Evolutionary conservation across 2,329 filamentous ascomycete genomes (phyloP).

Genomic region (Drechslera avenae): DNA sequence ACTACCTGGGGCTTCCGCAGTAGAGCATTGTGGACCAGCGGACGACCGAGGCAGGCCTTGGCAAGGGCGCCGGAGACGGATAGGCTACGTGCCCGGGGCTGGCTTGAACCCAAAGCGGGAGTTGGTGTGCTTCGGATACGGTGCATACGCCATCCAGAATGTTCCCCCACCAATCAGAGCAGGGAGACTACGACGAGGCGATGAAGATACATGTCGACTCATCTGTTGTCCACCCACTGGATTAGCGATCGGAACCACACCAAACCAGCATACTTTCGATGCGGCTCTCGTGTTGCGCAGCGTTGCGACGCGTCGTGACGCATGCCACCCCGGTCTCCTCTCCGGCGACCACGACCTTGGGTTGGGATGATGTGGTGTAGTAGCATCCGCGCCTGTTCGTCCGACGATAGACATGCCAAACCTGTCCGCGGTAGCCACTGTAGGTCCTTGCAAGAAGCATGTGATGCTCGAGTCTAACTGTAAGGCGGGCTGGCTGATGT

Average conservation of each 20-base stretch:
- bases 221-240: slow-evolving; percentile 1
- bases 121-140: slow-evolving; percentile 1
- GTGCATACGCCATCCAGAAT: slow-evolving; percentile 5
- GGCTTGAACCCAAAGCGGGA: background rate
- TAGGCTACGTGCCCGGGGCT: slow-evolving; percentile 24
- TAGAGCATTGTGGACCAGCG: slow-evolving; percentile 21
- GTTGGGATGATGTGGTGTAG: no score
- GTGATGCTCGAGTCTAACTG: no score
- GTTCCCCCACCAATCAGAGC: slow-evolving; percentile 4
- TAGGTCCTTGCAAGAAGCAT: no score
- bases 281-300: background rate
- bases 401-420: no score
- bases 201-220: background rate
- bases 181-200: background rate
- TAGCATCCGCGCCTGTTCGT: slow-evolving; percentile 4
- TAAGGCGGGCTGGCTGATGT: background rate
- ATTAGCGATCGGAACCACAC: background rate
- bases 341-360: background rate
- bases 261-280: background rate
- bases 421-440: no score
- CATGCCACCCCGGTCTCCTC: background rate
- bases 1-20: slow-evolving; percentile 17
- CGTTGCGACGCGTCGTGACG: background rate
- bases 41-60: slow-evolving; percentile 24
- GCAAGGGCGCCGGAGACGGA: slow-evolving; percentile 32